Conservation (phyloP, 305 asterid genomes). For the Rubia tinctorum region DNA sequence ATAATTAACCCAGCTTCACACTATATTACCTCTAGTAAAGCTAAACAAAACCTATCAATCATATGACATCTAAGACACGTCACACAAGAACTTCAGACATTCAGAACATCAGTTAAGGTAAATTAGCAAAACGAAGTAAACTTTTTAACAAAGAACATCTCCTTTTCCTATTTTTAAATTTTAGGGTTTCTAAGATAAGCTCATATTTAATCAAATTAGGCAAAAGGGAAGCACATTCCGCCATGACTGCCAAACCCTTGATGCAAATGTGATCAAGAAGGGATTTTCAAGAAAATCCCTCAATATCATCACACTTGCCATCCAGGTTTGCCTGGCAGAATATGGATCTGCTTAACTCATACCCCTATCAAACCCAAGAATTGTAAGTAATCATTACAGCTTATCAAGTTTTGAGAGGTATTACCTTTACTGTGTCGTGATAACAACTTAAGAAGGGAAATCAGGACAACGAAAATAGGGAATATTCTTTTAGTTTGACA, state of each 20-base stretch:
- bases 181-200: neutral
- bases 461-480: no score
- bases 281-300: neutral
- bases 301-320: neutral
- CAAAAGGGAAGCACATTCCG: neutral
- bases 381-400: neutral
- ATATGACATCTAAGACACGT: neutral
- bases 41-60: neutral
- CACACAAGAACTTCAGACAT: neutral
- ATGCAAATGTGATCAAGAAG: neutral
- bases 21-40: no score
- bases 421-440: neutral
- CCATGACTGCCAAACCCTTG: conserved; percentile 1
- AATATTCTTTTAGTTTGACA: no score
- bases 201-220: neutral
- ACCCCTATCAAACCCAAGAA: neutral
- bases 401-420: neutral
- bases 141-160: neutral
- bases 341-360: neutral
- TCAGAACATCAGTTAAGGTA: neutral
- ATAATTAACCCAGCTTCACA: no score
- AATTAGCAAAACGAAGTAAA: neutral
- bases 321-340: neutral
- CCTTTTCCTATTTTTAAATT: neutral
- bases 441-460: no score